These are phyloP conservation scores for Xylaria cubensis DNA, from an alignment of 495 filamentous ascomycete genomes.

Conservation along the genomic window DNA sequence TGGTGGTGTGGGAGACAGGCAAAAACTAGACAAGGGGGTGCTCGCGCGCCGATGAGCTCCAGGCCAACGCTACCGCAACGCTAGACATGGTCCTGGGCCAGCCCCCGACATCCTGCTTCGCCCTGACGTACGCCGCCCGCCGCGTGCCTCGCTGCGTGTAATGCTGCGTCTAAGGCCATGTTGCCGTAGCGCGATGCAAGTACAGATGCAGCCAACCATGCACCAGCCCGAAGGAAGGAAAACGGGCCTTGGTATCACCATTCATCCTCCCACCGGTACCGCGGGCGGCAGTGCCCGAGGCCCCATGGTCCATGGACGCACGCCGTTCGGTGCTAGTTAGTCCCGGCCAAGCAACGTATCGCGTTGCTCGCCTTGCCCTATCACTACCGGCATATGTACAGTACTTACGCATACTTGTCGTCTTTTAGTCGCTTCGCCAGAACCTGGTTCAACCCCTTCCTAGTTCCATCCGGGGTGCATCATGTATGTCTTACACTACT, in stretches of 20 bases:
- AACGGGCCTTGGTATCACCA: conserved; percentile 14
- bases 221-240: conserved; percentile 14
- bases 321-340: conserved; percentile 1
- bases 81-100: conserved; percentile 26
- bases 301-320: neutral
- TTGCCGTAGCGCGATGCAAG: conserved; percentile 24
- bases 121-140: conserved; percentile 14
- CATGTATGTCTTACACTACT: conserved; percentile 27
- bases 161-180: conserved; percentile 13
- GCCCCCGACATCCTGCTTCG: conserved; percentile 21
- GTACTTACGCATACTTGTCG: conserved; percentile 6
- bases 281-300: conserved; percentile 2
- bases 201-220: conserved; percentile 10
- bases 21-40: conserved; percentile 44
- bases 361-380: neutral
- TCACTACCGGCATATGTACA: conserved; percentile 12
- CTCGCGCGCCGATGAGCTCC: conserved; percentile 27
- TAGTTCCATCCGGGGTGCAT: conserved; percentile 24
- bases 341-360: neutral
- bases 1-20: conserved; percentile 42
- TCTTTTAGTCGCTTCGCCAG: neutral
- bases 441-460: conserved; percentile 8
- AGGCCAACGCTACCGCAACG: conserved; percentile 29
- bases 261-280: neutral
- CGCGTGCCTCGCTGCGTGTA: conserved; percentile 21